These are phyloP conservation scores for Diaporthe sp. DNA, from an alignment of 2,329 filamentous ascomycete species.

Conservation along the genomic window DNA sequence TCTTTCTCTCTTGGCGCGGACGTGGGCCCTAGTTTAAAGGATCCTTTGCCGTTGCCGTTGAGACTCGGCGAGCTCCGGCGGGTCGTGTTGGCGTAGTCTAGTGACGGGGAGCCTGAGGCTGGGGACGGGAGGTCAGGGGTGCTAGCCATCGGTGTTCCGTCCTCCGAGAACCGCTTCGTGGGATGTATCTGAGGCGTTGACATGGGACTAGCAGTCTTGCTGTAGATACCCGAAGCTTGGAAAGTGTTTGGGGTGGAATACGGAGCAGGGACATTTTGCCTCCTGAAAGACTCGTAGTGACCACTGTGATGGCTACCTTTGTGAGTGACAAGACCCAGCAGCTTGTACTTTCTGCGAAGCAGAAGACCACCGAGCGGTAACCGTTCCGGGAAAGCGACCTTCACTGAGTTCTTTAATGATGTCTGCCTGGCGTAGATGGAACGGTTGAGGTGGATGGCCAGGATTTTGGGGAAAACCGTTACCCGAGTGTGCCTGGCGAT, in stretches of 20 bases:
- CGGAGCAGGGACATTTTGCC: conserved; percentile 84
- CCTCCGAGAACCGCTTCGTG: conserved; percentile 45
- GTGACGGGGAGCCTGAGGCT: conserved; percentile 42
- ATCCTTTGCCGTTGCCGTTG: conserved; percentile 24
- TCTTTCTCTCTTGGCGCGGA: conserved; percentile 52
- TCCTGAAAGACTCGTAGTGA: conserved; percentile 95
- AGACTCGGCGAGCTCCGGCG: conserved; percentile 26
- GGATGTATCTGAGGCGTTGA: conserved; percentile 61
- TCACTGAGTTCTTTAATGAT: conserved; percentile 94
- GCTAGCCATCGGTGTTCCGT: conserved; percentile 59
- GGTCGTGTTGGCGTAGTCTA: conserved; percentile 37
- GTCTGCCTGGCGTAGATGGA: conserved; percentile 85
- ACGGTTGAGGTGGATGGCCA: conserved; percentile 92
- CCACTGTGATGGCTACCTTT: conserved; percentile 96
- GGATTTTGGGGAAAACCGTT: conserved; percentile 87
- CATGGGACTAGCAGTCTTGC: conserved; percentile 68
- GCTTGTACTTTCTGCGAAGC: conserved; percentile 83
- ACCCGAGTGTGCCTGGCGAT: conserved; percentile 93
- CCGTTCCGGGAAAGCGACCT: conserved; percentile 92
- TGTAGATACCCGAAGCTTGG: conserved; percentile 81
- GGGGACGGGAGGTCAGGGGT: conserved; percentile 62
- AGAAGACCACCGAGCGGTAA: conserved; percentile 85
- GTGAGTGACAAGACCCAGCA: conserved; percentile 91
- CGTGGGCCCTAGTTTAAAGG: conserved; percentile 37
- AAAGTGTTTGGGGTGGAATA: conserved; percentile 88